Base-by-base conservation (phyloP, 2,329 filamentous ascomycete genomes). In the Camptophora hylomeconis region DNA sequence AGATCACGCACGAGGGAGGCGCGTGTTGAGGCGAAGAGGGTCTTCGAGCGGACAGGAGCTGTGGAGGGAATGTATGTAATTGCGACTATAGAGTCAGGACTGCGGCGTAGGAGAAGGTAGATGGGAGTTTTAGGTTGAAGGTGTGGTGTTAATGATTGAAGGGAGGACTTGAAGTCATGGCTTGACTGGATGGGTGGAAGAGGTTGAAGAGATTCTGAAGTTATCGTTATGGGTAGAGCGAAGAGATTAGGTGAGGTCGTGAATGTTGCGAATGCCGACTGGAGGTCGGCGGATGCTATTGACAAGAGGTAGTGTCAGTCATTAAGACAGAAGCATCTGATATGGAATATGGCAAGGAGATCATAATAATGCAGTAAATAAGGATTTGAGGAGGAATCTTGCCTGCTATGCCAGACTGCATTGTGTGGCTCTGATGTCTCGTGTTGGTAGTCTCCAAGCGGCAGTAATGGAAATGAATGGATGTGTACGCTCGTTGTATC, bases 11-110 rank as follows among this genome's bases (percentile, higher is more conserved):
- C 58, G 9, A 77, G 55, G 2, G 70, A 73, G 17, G 72, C 52
- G 3, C 72, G 64, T 20, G 72, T 75, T n/a, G 63, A 65, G 10
- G 72, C 72, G 51, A 75, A 75, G 18, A 77, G 63, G 49, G 69
- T 77, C 53, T 77, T 77, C 36, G 72, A 63, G 19, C 72, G 66
- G 20, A 76, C 72, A 0, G 69, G 68, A 4, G 72, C 71, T 24
- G 69, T 56, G 35, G 70, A 69, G 5, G 72, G 72, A 14, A 77
- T 68, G 45, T 73, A 76, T 20, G 72, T 75, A 17, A 76, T 50
- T 2, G 70, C 69, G 20, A 68, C 54, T 18, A 62, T 48, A 19
- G 39, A 61, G 58, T 32, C 50, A 31, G 30, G 39, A 12, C 32
- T 42, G 45, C 17, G 26, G 35, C 72, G 70, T 38, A 76, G 60